Percentiles rank a stretch among this genome's conserved stretches.
Evolutionary conservation across 1,284 basidiomycete species (phyloP).

Genomic region (Rhodotorula sp.): DNA sequence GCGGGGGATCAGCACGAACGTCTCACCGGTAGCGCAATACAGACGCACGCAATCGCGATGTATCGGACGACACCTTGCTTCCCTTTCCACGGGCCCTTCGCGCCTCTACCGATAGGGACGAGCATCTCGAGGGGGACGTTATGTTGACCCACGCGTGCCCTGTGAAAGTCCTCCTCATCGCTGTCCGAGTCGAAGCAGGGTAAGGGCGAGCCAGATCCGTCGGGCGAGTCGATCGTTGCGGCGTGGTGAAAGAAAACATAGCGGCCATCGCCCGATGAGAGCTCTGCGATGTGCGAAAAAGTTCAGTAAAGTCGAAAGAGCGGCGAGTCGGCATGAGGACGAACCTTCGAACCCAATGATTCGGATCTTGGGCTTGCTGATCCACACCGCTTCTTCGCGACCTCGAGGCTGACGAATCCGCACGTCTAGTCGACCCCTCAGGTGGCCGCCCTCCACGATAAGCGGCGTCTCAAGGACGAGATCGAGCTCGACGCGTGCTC

Average conservation of each 20-base stretch:
- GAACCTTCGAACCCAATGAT: constrained; percentile 81
- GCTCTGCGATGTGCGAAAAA: constrained; percentile 46
- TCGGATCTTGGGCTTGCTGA: constrained; percentile 77
- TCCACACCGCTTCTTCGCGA: constrained; percentile 60
- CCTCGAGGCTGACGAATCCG: constrained; percentile 61
- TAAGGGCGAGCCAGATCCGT: constrained; percentile 53
- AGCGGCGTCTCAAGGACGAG: constrained; percentile 72
- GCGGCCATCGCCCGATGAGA: constrained; percentile 61
- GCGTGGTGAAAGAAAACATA: constrained; percentile 84
- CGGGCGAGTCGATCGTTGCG: constrained; percentile 55
- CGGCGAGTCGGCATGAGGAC: constrained; percentile 1
- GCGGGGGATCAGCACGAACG: constrained; percentile 37
- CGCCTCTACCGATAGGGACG: constrained; percentile 64
- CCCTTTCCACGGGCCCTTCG: constrained; percentile 67
- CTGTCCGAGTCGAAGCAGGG: constrained; percentile 54
- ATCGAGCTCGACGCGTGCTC: constrained; percentile 78
- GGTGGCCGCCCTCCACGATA: constrained; percentile 74
- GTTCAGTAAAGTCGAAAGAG: neutral
- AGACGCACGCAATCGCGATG: constrained; percentile 72
- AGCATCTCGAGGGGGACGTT: constrained; percentile 73
- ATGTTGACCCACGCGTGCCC: constrained; percentile 60
- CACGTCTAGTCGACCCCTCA: constrained; percentile 72
- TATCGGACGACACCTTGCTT: constrained; percentile 71
- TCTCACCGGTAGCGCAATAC: neutral
- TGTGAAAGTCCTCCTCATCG: constrained; percentile 69